Percentiles rank a stretch among this genome's conserved stretches.
phyloP scores from a whole-genome alignment of 345 rosid species.

The Brassica juncea region DNA sequence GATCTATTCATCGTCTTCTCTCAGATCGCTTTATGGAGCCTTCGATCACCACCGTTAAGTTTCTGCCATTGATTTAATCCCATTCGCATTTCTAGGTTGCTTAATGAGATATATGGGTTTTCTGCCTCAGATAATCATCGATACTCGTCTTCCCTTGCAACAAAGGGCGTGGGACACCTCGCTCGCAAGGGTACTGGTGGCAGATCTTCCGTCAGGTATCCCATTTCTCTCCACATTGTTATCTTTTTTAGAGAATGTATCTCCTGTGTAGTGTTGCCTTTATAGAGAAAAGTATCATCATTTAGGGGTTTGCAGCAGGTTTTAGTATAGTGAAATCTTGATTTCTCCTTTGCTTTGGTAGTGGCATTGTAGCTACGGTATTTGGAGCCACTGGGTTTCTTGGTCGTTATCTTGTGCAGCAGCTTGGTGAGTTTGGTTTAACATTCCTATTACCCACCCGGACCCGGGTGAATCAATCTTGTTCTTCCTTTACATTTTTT shows the following conservation, averaged over 20 bases:
- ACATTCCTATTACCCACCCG: not conserved
- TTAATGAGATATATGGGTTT: not conserved
- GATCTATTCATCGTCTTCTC: slow-evolving; percentile 37
- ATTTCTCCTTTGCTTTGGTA: slow-evolving; percentile 36
- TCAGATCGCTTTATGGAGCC: slow-evolving; percentile 57
- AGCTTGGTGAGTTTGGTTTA: slow-evolving; percentile 68
- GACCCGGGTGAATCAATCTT: not conserved
- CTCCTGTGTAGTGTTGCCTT: not conserved
- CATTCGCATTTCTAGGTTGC: slow-evolving; percentile 18
- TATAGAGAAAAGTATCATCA: slow-evolving; percentile 1
- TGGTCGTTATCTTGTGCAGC: slow-evolving; percentile 98
- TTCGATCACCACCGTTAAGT: slow-evolving; percentile 58
- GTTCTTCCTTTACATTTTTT: slow-evolving; percentile 2
- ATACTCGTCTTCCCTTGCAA: slow-evolving; percentile 62
- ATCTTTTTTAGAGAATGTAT: too few relatives aligned
- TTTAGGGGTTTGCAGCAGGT: not conserved
- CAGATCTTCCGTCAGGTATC: slow-evolving; percentile 93
- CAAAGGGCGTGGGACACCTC: slow-evolving; percentile 73
- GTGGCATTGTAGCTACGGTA: slow-evolving; percentile 94
- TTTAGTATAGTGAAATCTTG: not conserved
- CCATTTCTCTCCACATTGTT: not conserved
- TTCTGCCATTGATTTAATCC: slow-evolving; percentile 1
- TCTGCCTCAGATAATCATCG: slow-evolving; percentile 58
- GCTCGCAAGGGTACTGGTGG: slow-evolving; percentile 99
- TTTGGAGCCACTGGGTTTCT: slow-evolving; percentile 99